A percentile compares a stretch with the other conserved stretches of the same genome.
These are phyloP conservation scores for Auriscalpium orientale DNA, from an alignment of 768 basidiomycete genomes.

Conservation along the genomic window DNA sequence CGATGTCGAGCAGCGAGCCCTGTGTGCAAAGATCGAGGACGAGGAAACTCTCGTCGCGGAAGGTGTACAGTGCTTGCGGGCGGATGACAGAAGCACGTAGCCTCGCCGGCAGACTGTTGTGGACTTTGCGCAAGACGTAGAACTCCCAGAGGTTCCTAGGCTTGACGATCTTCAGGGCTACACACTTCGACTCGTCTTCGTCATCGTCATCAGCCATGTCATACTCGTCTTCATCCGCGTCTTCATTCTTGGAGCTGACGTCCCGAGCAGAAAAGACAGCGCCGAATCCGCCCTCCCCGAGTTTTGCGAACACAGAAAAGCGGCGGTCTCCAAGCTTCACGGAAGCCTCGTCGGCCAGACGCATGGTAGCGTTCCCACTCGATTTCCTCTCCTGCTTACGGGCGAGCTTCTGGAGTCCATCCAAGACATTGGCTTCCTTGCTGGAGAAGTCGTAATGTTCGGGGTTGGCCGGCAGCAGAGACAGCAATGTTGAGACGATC, in stretches of 20 bases:
- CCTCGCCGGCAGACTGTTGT: constrained; percentile 51
- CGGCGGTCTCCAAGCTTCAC: constrained; percentile 55
- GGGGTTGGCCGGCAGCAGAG: constrained; percentile 50
- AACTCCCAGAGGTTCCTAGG: constrained; percentile 93
- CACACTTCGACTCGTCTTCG: constrained; percentile 43
- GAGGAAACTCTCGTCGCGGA: constrained; percentile 83
- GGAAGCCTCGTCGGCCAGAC: constrained; percentile 36
- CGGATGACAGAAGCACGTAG: constrained; percentile 63
- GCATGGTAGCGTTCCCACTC: constrained; percentile 25
- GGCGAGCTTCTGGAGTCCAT: constrained; percentile 66
- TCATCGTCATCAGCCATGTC: constrained; percentile 36
- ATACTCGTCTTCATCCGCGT: constrained; percentile 32
- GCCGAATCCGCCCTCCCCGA: constrained; percentile 97
- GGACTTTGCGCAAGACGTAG: constrained; percentile 72
- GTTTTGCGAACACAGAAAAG: constrained; percentile 73
- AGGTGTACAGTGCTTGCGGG: constrained; percentile 77
- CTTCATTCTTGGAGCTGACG: constrained; percentile 32
- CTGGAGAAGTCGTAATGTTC: constrained; percentile 54
- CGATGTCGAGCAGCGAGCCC: constrained; percentile 85
- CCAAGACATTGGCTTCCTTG: constrained; percentile 51
- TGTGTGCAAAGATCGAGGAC: constrained; percentile 84
- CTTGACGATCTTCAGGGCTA: constrained; percentile 88
- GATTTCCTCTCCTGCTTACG: constrained; percentile 30
- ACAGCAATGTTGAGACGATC: constrained; percentile 57
- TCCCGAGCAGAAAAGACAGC: constrained; percentile 84